These are phyloP conservation scores for Allomyces javanicus DNA, from an alignment of 192 early-diverging fungal species.

Conservation along the genomic window DNA sequence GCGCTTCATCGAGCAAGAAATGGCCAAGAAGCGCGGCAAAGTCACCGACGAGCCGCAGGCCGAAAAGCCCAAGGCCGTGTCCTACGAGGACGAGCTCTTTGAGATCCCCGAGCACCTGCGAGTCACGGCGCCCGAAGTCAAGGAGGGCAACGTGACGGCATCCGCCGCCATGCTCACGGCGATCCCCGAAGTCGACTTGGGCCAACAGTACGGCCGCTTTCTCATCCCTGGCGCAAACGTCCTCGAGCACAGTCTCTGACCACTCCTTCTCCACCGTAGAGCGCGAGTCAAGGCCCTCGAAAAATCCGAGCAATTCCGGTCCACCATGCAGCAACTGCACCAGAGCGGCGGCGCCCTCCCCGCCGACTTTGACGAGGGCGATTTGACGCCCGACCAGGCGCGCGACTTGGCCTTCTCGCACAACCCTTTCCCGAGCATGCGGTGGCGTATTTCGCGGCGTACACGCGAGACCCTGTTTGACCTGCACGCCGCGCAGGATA, in stretches of 20 bases:
- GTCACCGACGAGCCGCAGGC: too few species aligned
- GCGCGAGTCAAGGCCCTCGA: too few species aligned
- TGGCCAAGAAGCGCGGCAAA: background rate
- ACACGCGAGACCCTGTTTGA: background rate
- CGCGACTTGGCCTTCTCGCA: background rate
- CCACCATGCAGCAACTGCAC: too few species aligned
- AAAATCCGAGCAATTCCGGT: too few species aligned
- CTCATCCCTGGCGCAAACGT: too few species aligned
- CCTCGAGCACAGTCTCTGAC: too few species aligned
- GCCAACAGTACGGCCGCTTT: constrained; percentile 37
- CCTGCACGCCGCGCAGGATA: background rate
- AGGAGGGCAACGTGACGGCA: constrained; percentile 68
- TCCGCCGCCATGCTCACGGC: constrained; percentile 75
- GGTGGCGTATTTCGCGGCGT: background rate
- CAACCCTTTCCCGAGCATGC: background rate
- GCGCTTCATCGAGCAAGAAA: background rate
- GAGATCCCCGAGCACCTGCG: background rate
- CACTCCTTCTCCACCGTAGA: too few species aligned
- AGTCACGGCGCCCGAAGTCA: constrained; percentile 10
- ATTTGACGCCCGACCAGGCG: background rate
- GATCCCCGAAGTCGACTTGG: constrained; percentile 79
- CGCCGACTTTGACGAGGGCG: background rate
- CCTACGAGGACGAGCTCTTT: background rate
- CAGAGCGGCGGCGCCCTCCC: too few species aligned
- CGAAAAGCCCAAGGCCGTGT: too few species aligned